These are phyloP conservation scores for Amanita exitialis DNA, from an alignment of 768 basidiomycete genomes.

Conservation along the genomic window DNA sequence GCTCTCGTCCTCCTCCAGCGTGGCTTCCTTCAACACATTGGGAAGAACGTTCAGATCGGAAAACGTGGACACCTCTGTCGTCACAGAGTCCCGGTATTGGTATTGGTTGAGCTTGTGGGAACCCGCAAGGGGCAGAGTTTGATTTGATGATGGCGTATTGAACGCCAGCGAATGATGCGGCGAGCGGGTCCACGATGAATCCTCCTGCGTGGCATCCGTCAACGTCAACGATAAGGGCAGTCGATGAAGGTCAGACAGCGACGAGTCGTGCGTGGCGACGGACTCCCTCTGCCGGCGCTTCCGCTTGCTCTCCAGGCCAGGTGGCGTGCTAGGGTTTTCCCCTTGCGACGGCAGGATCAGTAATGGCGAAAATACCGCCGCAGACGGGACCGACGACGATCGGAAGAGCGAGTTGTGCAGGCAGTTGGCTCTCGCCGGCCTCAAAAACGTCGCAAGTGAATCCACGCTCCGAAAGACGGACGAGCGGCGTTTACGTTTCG, in stretches of 20 bases:
- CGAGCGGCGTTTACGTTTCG: background rate
- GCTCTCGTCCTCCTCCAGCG: background rate
- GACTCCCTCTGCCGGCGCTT: background rate
- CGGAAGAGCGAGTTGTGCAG: background rate
- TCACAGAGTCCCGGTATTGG: background rate
- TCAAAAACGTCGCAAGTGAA: background rate
- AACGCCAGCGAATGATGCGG: background rate
- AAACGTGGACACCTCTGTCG: background rate
- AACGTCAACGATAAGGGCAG: background rate
- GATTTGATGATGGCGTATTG: background rate
- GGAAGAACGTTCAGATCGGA: background rate
- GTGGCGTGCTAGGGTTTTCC: background rate
- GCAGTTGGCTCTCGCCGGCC: background rate
- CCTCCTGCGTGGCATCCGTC: background rate
- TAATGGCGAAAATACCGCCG: background rate
- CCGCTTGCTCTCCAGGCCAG: background rate
- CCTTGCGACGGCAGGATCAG: background rate
- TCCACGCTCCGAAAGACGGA: background rate
- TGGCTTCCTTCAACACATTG: background rate
- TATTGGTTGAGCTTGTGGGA: background rate
- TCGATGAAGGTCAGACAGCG: constrained; percentile 4
- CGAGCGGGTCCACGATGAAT: background rate
- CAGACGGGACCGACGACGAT: background rate
- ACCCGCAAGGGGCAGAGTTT: background rate
- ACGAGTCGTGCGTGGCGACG: background rate